phyloP scores from a whole-genome alignment of 306 rosid species.

The Macrotyloma uniflorum region DNA sequence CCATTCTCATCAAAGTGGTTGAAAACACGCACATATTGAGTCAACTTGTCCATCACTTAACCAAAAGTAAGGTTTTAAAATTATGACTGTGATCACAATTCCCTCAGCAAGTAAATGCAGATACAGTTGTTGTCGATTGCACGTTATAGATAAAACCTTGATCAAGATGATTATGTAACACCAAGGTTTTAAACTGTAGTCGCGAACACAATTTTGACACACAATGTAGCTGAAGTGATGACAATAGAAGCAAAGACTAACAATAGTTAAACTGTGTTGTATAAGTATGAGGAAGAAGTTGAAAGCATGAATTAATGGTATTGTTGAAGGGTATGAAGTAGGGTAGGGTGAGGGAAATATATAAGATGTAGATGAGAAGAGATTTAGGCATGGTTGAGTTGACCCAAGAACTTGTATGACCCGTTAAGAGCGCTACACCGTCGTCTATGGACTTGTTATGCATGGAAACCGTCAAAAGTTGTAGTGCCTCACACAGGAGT shows the following conservation, averaged over 20 bases:
- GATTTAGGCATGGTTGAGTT: conserved; percentile 9
- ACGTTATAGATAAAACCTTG: not conserved
- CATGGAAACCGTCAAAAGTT: conserved; percentile 35
- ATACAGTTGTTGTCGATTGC: not conserved
- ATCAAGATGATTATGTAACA: not conserved
- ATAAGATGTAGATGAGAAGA: not conserved
- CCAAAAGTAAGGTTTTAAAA: not conserved
- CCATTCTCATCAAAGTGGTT: conserved; percentile 66
- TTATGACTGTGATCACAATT: not conserved
- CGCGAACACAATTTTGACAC: not conserved
- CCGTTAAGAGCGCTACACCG: not conserved
- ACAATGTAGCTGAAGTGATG: not conserved
- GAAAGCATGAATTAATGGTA: not conserved
- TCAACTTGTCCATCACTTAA: conserved; percentile 50
- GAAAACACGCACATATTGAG: conserved; percentile 61
- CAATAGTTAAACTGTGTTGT: not conserved
- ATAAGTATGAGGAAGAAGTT: not conserved
- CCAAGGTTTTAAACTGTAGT: not conserved
- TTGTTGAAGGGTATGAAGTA: not conserved
- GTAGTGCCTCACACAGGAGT: conserved; percentile 7
- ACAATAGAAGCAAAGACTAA: not conserved
- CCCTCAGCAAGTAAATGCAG: not conserved
- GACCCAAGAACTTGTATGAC: conserved; percentile 25
- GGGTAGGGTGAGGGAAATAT: not conserved
- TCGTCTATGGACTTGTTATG: not conserved